Evolutionary conservation across 352 stramenopile species (phyloP).

Genomic region (Albugo laibachii): DNA sequence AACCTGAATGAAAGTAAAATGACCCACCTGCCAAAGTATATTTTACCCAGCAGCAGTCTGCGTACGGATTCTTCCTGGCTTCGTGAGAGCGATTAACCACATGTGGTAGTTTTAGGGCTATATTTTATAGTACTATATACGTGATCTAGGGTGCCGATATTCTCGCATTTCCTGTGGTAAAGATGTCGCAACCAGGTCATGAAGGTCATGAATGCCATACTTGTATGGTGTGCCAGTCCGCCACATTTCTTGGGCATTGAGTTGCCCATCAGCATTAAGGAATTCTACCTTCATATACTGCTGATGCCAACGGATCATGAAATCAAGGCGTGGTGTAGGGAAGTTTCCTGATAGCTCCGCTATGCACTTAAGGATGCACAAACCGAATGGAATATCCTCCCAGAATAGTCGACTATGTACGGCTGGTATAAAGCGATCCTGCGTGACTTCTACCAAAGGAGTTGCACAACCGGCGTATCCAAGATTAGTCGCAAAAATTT

Average conservation of each 20-base stretch:
- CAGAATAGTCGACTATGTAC: slow-evolving; percentile 80
- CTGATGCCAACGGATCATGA: slow-evolving; percentile 89
- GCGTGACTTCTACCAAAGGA: slow-evolving; percentile 58
- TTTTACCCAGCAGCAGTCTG: too few species aligned
- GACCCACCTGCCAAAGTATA: too few species aligned
- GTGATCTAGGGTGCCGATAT: slow-evolving; percentile 76
- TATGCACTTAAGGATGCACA: slow-evolving; percentile 89
- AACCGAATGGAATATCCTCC: slow-evolving; percentile 84
- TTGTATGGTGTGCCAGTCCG: slow-evolving; percentile 77
- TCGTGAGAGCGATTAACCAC: too few species aligned
- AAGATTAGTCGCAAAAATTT: slow-evolving; percentile 83
- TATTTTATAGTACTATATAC: slow-evolving; percentile 14
- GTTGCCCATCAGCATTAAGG: slow-evolving; percentile 64
- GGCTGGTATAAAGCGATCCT: slow-evolving; percentile 61
- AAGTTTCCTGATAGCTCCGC: slow-evolving; percentile 86
- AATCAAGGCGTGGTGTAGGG: slow-evolving; percentile 81
- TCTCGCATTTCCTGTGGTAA: slow-evolving; percentile 71
- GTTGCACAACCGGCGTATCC: slow-evolving; percentile 80
- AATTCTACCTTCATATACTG: slow-evolving; percentile 81
- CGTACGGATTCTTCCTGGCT: too few species aligned
- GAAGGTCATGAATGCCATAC: slow-evolving; percentile 80
- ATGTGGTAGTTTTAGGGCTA: too few species aligned
- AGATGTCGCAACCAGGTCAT: slow-evolving; percentile 80
- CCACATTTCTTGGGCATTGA: slow-evolving; percentile 78
- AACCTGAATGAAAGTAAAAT: too few species aligned